These are phyloP conservation scores for Acanthamoeba castellanii DNA, from an alignment of 208 protist genomes.

Conservation along the genomic window DNA sequence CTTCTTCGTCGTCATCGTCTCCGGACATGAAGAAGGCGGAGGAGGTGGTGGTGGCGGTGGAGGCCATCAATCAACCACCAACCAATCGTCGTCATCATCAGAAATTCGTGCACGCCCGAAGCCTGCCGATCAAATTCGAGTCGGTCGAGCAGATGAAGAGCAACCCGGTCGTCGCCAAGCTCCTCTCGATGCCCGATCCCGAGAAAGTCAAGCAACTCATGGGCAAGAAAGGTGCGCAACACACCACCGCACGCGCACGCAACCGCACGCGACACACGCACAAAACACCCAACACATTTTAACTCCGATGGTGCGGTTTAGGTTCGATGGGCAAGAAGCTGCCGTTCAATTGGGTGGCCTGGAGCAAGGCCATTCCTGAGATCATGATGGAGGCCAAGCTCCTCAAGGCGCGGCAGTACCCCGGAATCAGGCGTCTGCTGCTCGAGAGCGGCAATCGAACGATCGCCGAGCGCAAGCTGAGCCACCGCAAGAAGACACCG, in stretches of 20 bases:
- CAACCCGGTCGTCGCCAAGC: conserved; percentile 55
- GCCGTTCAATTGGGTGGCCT: conserved; percentile 22
- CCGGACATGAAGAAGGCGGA: not conserved
- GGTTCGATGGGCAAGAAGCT: conserved; percentile 69
- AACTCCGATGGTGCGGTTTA: not conserved
- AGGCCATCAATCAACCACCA: not conserved
- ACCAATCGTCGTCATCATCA: not conserved
- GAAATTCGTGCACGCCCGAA: conserved; percentile 64
- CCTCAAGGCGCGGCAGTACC: conserved; percentile 14
- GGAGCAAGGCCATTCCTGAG: conserved; percentile 16
- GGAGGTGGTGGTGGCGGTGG: not conserved
- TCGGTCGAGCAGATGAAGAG: conserved; percentile 51
- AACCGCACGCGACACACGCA: not conserved
- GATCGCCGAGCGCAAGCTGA: conserved; percentile 69
- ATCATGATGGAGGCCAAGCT: conserved; percentile 57
- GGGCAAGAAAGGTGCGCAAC: conserved; percentile 57
- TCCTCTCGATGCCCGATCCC: conserved; percentile 54
- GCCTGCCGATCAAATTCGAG: conserved; percentile 51
- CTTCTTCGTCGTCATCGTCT: not conserved
- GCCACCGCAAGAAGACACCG: conserved; percentile 68
- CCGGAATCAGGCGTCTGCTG: conserved; percentile 47
- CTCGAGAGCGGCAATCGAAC: conserved; percentile 50
- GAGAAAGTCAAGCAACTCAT: conserved; percentile 69
- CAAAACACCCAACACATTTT: not conserved
- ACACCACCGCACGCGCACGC: not conserved